A percentile compares a stretch with the other conserved stretches of the same genome.
These are phyloP conservation scores for Funneliformis geosporum DNA, from an alignment of 192 early-diverging fungal genomes.

Conservation along the genomic window DNA sequence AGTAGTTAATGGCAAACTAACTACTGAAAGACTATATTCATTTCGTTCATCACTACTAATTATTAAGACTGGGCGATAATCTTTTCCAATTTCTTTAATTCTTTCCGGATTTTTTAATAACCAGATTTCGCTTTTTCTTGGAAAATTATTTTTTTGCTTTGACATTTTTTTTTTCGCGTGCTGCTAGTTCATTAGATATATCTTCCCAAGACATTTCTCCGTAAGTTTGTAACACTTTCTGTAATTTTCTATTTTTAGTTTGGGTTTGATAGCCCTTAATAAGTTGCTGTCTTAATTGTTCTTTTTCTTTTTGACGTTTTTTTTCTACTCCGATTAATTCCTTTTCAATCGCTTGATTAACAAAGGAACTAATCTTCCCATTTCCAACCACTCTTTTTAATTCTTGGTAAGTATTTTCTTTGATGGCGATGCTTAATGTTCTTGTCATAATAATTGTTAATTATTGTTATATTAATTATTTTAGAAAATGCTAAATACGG, in stretches of 20 bases:
- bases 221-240: neutral
- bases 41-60: constrained; percentile 3
- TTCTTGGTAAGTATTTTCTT: constrained; percentile 22
- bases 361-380: constrained; percentile 13
- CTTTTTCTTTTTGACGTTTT: constrained; percentile 8
- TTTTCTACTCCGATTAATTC: neutral
- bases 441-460: constrained; percentile 26
- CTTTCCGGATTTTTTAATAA: constrained; percentile 15
- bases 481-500: no score
- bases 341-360: constrained; percentile 19
- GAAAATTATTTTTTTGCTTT: neutral
- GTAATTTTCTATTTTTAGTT: constrained; percentile 12
- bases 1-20: neutral
- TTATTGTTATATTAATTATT: no score
- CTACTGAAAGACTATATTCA: neutral
- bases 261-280: neutral
- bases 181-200: neutral
- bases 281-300: neutral
- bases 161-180: neutral
- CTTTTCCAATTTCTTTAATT: constrained; percentile 13
- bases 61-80: constrained; percentile 12
- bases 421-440: constrained; percentile 20
- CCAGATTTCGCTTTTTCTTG: constrained; percentile 1
- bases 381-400: neutral
- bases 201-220: constrained; percentile 22